phyloP scores from a whole-genome alignment of 306 rosid species.

The Medicago truncatula region MtrunA17r5.0-ANR NC_053049.1:45742501-45743000 shows the following conservation, averaged over 20 bases:
- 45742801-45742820: neutral
- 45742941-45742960: neutral
- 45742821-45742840: neutral
- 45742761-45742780: neutral
- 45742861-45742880: neutral
- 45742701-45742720: neutral
- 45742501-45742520: neutral
- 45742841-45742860: neutral
- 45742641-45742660: neutral
- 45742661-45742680: neutral
- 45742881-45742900: neutral
- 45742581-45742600: neutral
- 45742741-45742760: neutral
- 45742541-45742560: neutral
- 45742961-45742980: neutral
- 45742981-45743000: neutral
- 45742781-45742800: neutral
- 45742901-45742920: conserved; percentile 6
- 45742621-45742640: neutral
- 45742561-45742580: neutral
- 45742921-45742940: neutral
- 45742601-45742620: neutral
- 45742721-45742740: neutral
- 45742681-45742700: neutral
- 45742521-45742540: conserved; percentile 1